Base-by-base conservation (phyloP, 768 basidiomycete species). In the Mycena haematopus region DNA sequence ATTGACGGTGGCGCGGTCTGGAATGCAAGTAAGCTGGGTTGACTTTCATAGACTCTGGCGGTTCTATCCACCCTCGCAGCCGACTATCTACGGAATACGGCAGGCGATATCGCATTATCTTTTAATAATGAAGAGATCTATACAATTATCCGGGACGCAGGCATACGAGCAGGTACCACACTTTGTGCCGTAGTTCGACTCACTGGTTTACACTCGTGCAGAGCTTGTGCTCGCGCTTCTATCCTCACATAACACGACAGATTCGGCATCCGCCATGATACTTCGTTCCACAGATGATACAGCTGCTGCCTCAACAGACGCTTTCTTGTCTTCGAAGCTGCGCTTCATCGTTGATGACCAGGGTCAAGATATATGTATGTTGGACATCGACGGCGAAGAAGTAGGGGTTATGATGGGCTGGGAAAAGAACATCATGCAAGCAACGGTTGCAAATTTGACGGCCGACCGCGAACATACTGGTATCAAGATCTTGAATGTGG, bases 391-490 rank as follows among this genome's bases (percentile, higher is more conserved):
- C 31, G 89, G 86, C 29, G 89, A 90, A 66, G 90, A 95, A 62
- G 85, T 96, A n/a, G 94, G 95, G 14, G 96, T 99, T 6, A 99
- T 99, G 97, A 99, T 99, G 97, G 94, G 95, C 1, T 99, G 97
- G 97, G 97, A 99, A 74, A 76, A 78, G 47, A 82, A 77, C 9
- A 93, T 99, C 70, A 99, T 99, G 97, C 73, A 80, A 61, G 82
- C 86, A 69, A 96, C 95, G 6, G 95, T 93, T 21, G 73, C 81
- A 56, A 74, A 77, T 55, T 79, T 98, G 65, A 89, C 86, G 63
- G 69, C 71, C 15, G 79, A 73, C 56, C 86, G 90, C 68, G 79
- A 80, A 38, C 80, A 81, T 47, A 71, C 74, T 29, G 79, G 83
- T 7, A 77, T 95, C 31, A 89, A 82, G 52, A 78, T 98, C 1